phyloP scores from a whole-genome alignment of 805 yeast species.

The Pichia manshurica region DNA sequence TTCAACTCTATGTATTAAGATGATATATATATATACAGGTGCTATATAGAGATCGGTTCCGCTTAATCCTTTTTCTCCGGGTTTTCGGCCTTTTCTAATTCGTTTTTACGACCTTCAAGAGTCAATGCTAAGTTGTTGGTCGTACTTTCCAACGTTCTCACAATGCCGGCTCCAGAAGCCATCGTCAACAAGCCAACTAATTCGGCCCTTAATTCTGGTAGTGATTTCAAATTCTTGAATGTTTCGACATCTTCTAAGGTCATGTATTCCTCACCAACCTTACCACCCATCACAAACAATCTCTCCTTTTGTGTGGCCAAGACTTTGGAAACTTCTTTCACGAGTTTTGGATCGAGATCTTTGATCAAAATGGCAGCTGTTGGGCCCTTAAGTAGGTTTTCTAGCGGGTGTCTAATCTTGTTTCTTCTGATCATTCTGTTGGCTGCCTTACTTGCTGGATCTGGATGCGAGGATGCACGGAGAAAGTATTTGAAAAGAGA shows the following conservation, averaged over 20 bases:
- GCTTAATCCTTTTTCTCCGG: background rate
- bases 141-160: conserved; percentile 70
- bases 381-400: conserved; percentile 73
- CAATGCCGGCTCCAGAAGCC: conserved; percentile 86
- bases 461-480: conserved; percentile 58
- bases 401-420: conserved; percentile 56
- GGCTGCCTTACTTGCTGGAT: conserved; percentile 66
- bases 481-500: conserved; percentile 70
- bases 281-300: conserved; percentile 80
- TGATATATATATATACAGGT: too few species aligned
- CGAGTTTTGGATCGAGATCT: conserved; percentile 63
- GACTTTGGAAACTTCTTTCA: conserved; percentile 55
- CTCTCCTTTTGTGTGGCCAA: conserved; percentile 63
- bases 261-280: conserved; percentile 56
- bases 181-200: conserved; percentile 78
- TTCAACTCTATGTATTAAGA: too few species aligned
- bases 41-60: background rate
- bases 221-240: conserved; percentile 70
- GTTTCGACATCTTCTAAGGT: conserved; percentile 47
- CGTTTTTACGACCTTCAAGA: conserved; percentile 50
- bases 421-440: conserved; percentile 33
- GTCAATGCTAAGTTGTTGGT: conserved; percentile 67
- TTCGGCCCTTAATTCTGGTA: conserved; percentile 70
- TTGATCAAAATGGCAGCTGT: conserved; percentile 71
- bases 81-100: conserved; percentile 20